phyloP scores from a whole-genome alignment of 2,329 filamentous ascomycete genomes.

The Epichloe brachyelytri region DNA sequence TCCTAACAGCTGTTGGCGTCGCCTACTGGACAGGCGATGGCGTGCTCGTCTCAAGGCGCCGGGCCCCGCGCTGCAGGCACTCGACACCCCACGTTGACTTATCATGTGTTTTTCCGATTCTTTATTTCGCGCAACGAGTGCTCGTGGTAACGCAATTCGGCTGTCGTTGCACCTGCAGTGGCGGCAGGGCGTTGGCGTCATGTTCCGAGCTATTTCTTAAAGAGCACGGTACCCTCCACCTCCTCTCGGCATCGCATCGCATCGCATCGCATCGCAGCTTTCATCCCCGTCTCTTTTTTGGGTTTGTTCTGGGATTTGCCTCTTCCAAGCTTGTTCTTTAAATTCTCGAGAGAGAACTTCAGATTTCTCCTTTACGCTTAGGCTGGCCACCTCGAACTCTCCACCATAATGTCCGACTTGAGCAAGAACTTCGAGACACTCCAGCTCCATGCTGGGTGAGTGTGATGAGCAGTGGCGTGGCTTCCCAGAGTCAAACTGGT shows the following conservation, averaged over 20 bases:
- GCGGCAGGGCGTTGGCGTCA: neutral
- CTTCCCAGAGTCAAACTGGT: no score
- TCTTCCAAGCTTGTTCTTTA: neutral
- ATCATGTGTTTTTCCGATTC: neutral
- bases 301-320: neutral
- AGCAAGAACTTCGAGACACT: slow-evolving; percentile 67
- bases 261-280: no score
- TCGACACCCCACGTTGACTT: no score
- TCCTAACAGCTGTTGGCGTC: no score
- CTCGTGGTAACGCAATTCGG: slow-evolving; percentile 6
- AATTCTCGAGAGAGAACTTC: neutral
- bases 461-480: slow-evolving; percentile 2
- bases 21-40: slow-evolving; percentile 1
- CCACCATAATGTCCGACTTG: slow-evolving; percentile 22
- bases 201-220: neutral
- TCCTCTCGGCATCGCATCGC: no score
- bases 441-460: slow-evolving; percentile 73
- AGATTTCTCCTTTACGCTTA: neutral
- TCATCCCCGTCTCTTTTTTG: neutral
- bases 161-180: neutral
- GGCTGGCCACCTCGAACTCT: neutral
- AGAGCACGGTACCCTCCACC: neutral
- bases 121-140: neutral
- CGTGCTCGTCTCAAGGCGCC: slow-evolving; percentile 2
- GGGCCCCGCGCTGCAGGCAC: no score